Percentiles rank a stretch among this genome's conserved stretches.
These are phyloP conservation scores for Stagonosporopsis cucurbitacearum DNA, from an alignment of 2,329 filamentous ascomycete genomes.

Conservation along the genomic window DNA sequence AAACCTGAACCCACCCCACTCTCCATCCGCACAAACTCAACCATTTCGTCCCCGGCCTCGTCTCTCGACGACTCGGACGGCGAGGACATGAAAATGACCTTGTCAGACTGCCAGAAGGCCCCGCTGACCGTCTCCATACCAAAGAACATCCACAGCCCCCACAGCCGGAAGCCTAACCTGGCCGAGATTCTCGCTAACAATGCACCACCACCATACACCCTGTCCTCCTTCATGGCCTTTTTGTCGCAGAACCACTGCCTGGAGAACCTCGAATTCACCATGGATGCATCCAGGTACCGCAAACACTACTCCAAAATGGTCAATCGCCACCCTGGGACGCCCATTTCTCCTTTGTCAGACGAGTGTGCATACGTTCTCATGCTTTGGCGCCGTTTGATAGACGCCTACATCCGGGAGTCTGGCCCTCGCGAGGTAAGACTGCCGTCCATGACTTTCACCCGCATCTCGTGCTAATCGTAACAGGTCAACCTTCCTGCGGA, in stretches of 20 bases:
- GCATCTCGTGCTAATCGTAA: conserved; percentile 26
- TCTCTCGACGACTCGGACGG: conserved; percentile 46
- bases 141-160: conserved; percentile 52
- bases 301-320: conserved; percentile 68
- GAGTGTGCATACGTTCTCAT: conserved; percentile 74
- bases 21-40: conserved; percentile 44
- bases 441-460: neutral
- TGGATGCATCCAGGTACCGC: conserved; percentile 88
- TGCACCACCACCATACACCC: conserved; percentile 85
- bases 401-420: conserved; percentile 75
- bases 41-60: conserved; percentile 42
- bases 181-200: conserved; percentile 87
- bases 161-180: conserved; percentile 72
- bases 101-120: conserved; percentile 54
- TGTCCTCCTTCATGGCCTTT: conserved; percentile 94
- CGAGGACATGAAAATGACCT: conserved; percentile 57
- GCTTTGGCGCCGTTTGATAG: conserved; percentile 86
- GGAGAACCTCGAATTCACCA: conserved; percentile 94
- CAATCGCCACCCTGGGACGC: conserved; percentile 56
- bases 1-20: conserved; percentile 37
- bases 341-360: conserved; percentile 60
- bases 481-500: conserved; percentile 77
- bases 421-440: conserved; percentile 45
- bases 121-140: conserved; percentile 61
- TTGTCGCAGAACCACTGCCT: conserved; percentile 96